These are phyloP conservation scores for Quercus tomentella DNA, from an alignment of 331 rosid species.

Conservation along the genomic window DNA sequence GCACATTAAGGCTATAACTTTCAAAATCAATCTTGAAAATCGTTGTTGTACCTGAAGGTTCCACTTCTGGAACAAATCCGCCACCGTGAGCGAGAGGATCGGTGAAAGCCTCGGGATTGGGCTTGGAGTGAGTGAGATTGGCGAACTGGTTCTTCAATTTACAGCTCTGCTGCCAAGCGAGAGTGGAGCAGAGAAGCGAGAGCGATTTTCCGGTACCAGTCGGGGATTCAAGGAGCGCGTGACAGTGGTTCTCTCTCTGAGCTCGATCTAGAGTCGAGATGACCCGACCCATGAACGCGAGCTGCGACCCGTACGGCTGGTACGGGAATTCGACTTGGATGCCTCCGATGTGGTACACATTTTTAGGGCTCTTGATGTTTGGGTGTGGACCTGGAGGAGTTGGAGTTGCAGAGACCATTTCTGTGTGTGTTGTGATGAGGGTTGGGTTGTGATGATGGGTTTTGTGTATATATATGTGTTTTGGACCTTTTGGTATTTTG, in stretches of 20 bases:
- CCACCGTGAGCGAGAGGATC: conserved; percentile 76
- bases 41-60: conserved; percentile 36
- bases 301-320: conserved; percentile 84
- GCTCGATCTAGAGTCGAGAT: conserved; percentile 86
- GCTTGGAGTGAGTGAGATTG: conserved; percentile 35
- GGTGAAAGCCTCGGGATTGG: conserved; percentile 51
- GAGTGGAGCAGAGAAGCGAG: conserved; percentile 83
- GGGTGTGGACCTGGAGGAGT: conserved; percentile 19
- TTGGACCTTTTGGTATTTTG: not conserved
- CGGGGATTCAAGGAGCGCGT: conserved; percentile 90
- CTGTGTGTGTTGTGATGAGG: not conserved
- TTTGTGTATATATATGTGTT: not conserved
- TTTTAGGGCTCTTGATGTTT: conserved; percentile 36
- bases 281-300: conserved; percentile 84
- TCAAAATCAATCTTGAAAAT: not conserved
- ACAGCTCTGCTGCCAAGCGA: conserved; percentile 80
- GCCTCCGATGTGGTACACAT: conserved; percentile 75
- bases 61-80: conserved; percentile 68
- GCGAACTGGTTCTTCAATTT: conserved; percentile 28
- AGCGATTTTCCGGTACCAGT: conserved; percentile 94
- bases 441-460: no score
- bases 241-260: conserved; percentile 74
- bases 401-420: conserved; percentile 42
- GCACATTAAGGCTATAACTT: not conserved
- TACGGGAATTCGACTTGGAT: conserved; percentile 81